Base-by-base conservation (phyloP, 441 rosid species). In the Metrosideros polymorpha region DNA sequence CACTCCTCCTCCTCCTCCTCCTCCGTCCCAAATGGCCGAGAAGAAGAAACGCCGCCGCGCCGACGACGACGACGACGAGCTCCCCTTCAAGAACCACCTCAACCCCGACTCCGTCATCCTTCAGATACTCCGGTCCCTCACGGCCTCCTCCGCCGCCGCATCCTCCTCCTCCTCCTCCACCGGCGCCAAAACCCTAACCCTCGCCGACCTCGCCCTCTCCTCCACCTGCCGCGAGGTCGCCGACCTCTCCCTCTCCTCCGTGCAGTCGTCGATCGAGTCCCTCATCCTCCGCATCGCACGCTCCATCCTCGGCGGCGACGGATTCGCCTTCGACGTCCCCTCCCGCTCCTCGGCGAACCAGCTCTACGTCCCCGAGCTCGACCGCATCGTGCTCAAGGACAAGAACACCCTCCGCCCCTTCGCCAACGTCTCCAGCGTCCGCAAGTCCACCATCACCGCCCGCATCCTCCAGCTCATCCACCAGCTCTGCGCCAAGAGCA, bases 341-440 rank as follows among this genome's bases (percentile, higher is more conserved):
- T 97, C 99, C 86, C 99, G 99, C 86, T 92, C 99, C 83, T 91
- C 99, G 88, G 88, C 97, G 85, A 98, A 98, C 87, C 99, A 98
- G 90, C 97, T 96, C 22, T 98, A 97, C 87, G 99, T 98, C 71
- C 98, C 99, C 3, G 97, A 98, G 91, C 99, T 98, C n/a, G 99
- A 98, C 90, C 99, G 99, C 32, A 98, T 98, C 84, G 99, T 98
- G 49, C 84, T 98, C 24, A 96, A 95, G 90, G 99, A 98, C 91
- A 96, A 98, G 92, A 92, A 94, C 49, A 95, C 99, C 89, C 89
- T 94, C 88, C 99, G 98, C 43, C 98, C 97, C 4, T 98, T 95
- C 88, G 92, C 99, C 9, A 86, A 95, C 89, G 92, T 92, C 83
- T 93, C 98, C 86, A 93, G 98, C 9, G 99, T 98, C 4, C 96